These are phyloP conservation scores for Phytophthora aleatoria DNA, from an alignment of 352 stramenopile species.

Conservation along the genomic window DNA sequence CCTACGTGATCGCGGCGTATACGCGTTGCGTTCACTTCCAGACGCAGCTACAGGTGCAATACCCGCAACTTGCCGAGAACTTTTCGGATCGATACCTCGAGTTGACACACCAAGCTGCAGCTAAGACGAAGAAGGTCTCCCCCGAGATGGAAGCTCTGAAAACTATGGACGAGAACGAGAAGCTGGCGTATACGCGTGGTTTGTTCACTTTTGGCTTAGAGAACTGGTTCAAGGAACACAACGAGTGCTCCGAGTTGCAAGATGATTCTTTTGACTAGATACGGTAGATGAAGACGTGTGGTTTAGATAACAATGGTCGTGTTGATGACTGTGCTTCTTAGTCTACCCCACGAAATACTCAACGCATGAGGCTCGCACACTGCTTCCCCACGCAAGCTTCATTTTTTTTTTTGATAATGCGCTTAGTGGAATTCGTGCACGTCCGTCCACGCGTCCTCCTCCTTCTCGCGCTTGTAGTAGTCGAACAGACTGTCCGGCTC, in stretches of 20 bases:
- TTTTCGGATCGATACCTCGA: constrained; percentile 58
- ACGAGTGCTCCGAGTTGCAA: constrained; percentile 23
- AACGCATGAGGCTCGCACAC: constrained; percentile 12
- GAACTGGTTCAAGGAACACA: constrained; percentile 64
- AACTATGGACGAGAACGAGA: constrained; percentile 42
- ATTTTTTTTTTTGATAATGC: constrained; percentile 16
- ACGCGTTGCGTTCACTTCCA: constrained; percentile 61
- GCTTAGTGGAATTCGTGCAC: constrained; percentile 96
- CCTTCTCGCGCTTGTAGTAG: constrained; percentile 95
- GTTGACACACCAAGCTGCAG: constrained; percentile 29
- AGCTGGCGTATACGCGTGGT: constrained; percentile 37
- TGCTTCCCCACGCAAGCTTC: constrained; percentile 16
- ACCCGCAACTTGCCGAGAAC: constrained; percentile 28
- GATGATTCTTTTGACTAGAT: neutral
- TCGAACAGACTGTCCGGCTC: constrained; percentile 97
- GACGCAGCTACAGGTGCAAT: constrained; percentile 35
- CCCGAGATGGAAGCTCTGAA: constrained; percentile 43
- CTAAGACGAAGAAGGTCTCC: constrained; percentile 40
- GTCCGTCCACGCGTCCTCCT: constrained; percentile 94
- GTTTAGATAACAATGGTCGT: constrained; percentile 33
- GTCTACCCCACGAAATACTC: constrained; percentile 29
- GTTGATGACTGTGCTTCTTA: constrained; percentile 27
- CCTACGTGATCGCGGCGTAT: constrained; percentile 82
- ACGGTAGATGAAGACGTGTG: neutral
- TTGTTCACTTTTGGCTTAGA: constrained; percentile 53